Conservation (phyloP, 352 stramenopile species). For the Lagenidium giganteum region DNA sequence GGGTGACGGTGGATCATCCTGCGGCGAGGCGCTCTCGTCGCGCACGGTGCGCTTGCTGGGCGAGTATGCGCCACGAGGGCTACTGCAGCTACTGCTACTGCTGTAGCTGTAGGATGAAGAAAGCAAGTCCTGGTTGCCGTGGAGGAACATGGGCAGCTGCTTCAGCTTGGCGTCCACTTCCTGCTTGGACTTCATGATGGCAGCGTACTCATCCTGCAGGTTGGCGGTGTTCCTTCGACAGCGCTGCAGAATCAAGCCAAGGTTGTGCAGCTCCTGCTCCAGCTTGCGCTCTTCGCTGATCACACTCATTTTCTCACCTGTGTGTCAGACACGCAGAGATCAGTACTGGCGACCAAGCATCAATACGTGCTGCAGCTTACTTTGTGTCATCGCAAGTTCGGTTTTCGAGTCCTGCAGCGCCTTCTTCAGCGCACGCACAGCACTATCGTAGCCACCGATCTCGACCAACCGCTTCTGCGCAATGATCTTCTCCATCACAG, state of each 20-base stretch:
- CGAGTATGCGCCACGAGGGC: no score
- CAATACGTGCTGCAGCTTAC: conserved; percentile 12
- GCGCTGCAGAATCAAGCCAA: conserved; percentile 29
- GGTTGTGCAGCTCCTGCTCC: conserved; percentile 35
- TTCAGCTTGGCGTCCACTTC: conserved; percentile 49
- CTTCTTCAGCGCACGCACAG: conserved; percentile 48
- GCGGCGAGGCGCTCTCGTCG: no score
- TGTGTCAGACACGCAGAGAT: not conserved
- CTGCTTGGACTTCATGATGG: conserved; percentile 37
- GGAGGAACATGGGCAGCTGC: conserved; percentile 49
- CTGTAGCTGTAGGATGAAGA: no score
- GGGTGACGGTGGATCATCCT: no score
- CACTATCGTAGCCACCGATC: conserved; percentile 53
- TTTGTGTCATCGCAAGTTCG: conserved; percentile 46
- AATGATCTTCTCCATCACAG: conserved; percentile 46
- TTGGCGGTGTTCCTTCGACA: conserved; percentile 29
- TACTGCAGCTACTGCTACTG: no score
- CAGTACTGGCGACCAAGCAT: not conserved
- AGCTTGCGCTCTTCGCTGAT: conserved; percentile 49
- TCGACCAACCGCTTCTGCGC: conserved; percentile 61
- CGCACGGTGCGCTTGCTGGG: no score
- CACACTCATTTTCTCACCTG: conserved; percentile 47
- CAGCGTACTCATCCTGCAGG: conserved; percentile 45
- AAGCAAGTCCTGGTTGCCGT: no score
- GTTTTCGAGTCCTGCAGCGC: conserved; percentile 40